A percentile compares a stretch with the other conserved stretches of the same genome.
Conservation (phyloP, 352 stramenopile species). For the Globisporangium cederbergense region DNA sequence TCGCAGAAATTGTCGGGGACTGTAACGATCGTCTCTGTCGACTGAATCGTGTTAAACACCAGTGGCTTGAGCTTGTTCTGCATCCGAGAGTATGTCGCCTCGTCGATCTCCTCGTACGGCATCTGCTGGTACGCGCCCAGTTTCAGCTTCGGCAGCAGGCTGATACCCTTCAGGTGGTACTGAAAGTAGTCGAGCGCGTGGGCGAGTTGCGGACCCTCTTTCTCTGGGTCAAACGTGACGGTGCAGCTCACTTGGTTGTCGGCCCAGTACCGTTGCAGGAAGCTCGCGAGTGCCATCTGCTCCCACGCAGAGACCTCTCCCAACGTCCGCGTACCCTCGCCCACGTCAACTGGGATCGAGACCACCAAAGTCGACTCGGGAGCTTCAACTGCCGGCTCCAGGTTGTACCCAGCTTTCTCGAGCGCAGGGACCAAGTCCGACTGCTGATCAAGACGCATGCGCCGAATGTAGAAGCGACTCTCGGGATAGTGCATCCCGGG, state of each 20-base stretch:
- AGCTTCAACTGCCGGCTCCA: conserved; percentile 72
- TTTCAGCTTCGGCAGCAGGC: conserved; percentile 81
- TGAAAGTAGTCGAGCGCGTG: conserved; percentile 90
- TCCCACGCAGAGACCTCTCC: conserved; percentile 90
- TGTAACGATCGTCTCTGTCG: conserved; percentile 28
- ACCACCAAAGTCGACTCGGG: conserved; percentile 84
- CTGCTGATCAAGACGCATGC: conserved; percentile 82
- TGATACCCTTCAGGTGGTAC: conserved; percentile 94
- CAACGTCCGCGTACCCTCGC: conserved; percentile 81
- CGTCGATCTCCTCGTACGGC: conserved; percentile 89
- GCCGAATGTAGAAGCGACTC: conserved; percentile 90
- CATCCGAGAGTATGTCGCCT: conserved; percentile 57
- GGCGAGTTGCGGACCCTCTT: conserved; percentile 70
- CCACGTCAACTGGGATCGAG: conserved; percentile 88
- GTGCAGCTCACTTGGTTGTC: conserved; percentile 95
- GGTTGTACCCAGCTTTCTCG: conserved; percentile 59
- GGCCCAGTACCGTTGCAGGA: conserved; percentile 92
- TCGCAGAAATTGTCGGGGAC: conserved; percentile 65
- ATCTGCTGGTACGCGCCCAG: conserved; percentile 87
- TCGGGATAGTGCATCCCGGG: conserved; percentile 94
- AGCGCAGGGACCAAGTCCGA: conserved; percentile 81
- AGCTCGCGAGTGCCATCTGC: conserved; percentile 89
- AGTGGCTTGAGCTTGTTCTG: conserved; percentile 37
- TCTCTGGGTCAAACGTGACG: conserved; percentile 90
- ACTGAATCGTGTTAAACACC: conserved; percentile 36